Evolutionary conservation across 2,329 filamentous ascomycete genomes (phyloP).

Genomic region (Epichloe baconii): DNA sequence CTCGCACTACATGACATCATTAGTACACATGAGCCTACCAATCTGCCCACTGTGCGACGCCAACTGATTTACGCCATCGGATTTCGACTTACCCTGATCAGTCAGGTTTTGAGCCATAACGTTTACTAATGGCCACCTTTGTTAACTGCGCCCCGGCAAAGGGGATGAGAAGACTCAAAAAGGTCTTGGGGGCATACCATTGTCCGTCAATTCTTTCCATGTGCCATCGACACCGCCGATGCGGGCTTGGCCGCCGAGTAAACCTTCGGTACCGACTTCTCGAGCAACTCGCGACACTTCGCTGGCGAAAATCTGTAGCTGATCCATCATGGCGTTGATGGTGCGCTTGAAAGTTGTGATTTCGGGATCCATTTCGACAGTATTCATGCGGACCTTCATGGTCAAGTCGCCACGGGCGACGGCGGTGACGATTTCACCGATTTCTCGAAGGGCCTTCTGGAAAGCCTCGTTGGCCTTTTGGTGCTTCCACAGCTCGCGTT

Average conservation of each 20-base stretch:
- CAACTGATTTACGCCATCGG: not conserved
- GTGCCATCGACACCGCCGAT: slow-evolving; percentile 92
- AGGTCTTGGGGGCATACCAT: slow-evolving; percentile 35
- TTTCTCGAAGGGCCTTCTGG: slow-evolving; percentile 91
- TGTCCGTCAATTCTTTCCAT: slow-evolving; percentile 93
- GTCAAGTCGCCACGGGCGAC: slow-evolving; percentile 91
- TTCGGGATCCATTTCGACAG: slow-evolving; percentile 93
- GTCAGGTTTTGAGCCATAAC: slow-evolving; percentile 76
- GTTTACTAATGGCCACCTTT: slow-evolving; percentile 43
- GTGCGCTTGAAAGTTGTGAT: slow-evolving; percentile 96
- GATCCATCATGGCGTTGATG: slow-evolving; percentile 99
- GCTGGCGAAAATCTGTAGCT: slow-evolving; percentile 89
- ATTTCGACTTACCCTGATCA: slow-evolving; percentile 45
- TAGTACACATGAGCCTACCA: not conserved
- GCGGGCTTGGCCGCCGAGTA: slow-evolving; percentile 84
- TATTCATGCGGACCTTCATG: slow-evolving; percentile 93
- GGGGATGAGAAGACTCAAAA: not conserved
- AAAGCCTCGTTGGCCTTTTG: slow-evolving; percentile 98
- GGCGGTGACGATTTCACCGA: slow-evolving; percentile 92
- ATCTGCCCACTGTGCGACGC: not conserved
- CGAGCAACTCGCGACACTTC: slow-evolving; percentile 90
- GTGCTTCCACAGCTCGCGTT: slow-evolving; percentile 90
- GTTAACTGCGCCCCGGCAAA: slow-evolving; percentile 5
- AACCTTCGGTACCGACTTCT: slow-evolving; percentile 91
- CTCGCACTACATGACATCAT: slow-evolving; percentile 43